Evolutionary conservation across 805 yeast species (phyloP).

Genomic region (Ogataea minuta): DNA sequence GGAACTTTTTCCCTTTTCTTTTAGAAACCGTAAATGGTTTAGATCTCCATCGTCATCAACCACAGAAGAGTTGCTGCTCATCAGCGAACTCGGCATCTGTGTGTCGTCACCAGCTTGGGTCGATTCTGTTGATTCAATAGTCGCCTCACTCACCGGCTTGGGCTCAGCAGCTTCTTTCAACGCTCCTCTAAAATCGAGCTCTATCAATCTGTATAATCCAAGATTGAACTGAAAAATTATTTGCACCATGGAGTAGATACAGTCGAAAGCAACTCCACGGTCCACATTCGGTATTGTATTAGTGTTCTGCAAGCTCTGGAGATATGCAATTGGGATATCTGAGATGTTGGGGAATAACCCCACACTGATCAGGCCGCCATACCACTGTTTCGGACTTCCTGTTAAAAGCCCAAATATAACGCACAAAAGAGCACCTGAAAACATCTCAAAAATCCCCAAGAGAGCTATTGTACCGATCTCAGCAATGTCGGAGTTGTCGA

Average conservation of each 20-base stretch:
- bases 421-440: conserved; percentile 44
- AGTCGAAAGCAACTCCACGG: conserved; percentile 80
- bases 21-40: conserved; percentile 5
- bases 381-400: conserved; percentile 69
- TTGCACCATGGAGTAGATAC: conserved; percentile 71
- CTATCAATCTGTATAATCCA: conserved; percentile 70
- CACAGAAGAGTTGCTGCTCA: conserved; percentile 14
- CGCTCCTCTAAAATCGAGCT: conserved; percentile 58
- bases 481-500: conserved; percentile 66
- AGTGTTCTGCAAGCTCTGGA: conserved; percentile 68
- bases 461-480: conserved; percentile 64
- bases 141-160: conserved; percentile 25
- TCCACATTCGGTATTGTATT: conserved; percentile 58
- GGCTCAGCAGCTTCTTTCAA: conserved; percentile 23
- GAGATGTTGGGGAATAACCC: conserved; percentile 78
- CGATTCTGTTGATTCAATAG: conserved; percentile 16
- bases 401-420: conserved; percentile 43
- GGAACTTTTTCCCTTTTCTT: conserved; percentile 1
- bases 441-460: conserved; percentile 44
- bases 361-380: conserved; percentile 67
- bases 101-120: conserved; percentile 12
- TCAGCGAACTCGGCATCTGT: conserved; percentile 2
- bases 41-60: conserved; percentile 1
- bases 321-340: conserved; percentile 82
- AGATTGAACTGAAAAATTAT: conserved; percentile 67